Percentiles rank a stretch among this genome's conserved stretches.
Evolutionary conservation across 352 stramenopile species (phyloP).

Genomic region (Pythium periplocum): DNA sequence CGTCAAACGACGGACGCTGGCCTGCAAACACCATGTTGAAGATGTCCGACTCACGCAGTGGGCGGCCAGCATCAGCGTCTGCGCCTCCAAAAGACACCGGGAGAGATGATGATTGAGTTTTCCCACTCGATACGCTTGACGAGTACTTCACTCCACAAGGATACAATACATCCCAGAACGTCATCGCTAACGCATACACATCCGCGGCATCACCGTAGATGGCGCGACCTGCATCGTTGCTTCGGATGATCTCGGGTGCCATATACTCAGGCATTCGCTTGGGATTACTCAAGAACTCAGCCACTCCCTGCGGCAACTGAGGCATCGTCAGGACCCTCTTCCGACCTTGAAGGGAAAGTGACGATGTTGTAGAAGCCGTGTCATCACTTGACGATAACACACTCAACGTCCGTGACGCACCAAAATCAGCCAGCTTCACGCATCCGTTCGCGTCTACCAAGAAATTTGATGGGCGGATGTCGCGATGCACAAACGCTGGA

Average conservation of each 20-base stretch:
- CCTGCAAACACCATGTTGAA: constrained; percentile 22
- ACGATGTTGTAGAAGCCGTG: constrained; percentile 11
- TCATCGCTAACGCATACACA: constrained; percentile 32
- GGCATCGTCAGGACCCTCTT: not conserved
- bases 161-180: constrained; percentile 30
- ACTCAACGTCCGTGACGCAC: constrained; percentile 41
- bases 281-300: constrained; percentile 9
- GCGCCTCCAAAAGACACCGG: too few relatives aligned
- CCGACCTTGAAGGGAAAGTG: not conserved
- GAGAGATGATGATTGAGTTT: constrained; percentile 20
- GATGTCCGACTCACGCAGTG: too few relatives aligned
- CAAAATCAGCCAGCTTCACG: constrained; percentile 83
- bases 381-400: constrained; percentile 3
- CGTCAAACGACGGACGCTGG: constrained; percentile 21
- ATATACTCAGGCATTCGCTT: constrained; percentile 34
- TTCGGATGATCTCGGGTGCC: constrained; percentile 31
- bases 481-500: constrained; percentile 58
- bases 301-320: too few relatives aligned
- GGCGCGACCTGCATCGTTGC: constrained; percentile 14
- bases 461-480: constrained; percentile 81
- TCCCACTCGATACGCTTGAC: constrained; percentile 4
- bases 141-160: constrained; percentile 25
- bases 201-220: constrained; percentile 29
- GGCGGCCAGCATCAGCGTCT: too few relatives aligned
- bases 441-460: constrained; percentile 48